A percentile compares a stretch with the other conserved stretches of the same genome.
Conservation (phyloP, 768 basidiomycete species). For the Trametes cingulata region DNA sequence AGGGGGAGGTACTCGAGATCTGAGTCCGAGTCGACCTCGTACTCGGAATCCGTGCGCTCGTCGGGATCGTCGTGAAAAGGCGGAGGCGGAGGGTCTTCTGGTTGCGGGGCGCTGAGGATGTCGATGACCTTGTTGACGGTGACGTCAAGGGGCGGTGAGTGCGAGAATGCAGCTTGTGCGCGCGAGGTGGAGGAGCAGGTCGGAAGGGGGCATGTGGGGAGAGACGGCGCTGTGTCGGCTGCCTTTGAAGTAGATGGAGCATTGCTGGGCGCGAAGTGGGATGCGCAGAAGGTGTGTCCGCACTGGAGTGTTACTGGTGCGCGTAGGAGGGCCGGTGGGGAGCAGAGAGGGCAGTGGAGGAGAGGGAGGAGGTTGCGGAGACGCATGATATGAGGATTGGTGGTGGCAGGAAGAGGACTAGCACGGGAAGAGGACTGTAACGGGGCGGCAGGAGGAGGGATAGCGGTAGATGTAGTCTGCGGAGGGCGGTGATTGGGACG, state of each 20-base stretch:
- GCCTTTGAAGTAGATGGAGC: slow-evolving; percentile 20
- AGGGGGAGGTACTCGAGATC: slow-evolving; percentile 22
- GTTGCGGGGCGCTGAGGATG: slow-evolving; percentile 33
- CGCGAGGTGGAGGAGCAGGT: slow-evolving; percentile 31
- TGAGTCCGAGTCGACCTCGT: slow-evolving; percentile 29
- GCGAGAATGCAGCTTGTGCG: slow-evolving; percentile 14
- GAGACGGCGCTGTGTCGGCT: background rate
- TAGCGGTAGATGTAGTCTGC: slow-evolving; percentile 1
- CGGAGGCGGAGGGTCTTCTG: background rate
- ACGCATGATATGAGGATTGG: slow-evolving; percentile 7
- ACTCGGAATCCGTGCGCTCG: slow-evolving; percentile 32
- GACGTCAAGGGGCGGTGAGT: slow-evolving; percentile 46
- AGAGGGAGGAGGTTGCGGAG: slow-evolving; percentile 37
- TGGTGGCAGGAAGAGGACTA: background rate
- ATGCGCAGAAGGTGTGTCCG: slow-evolving; percentile 78
- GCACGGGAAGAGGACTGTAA: background rate
- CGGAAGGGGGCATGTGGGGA: slow-evolving; percentile 38
- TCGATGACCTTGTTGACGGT: slow-evolving; percentile 55
- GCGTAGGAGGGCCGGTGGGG: slow-evolving; percentile 35
- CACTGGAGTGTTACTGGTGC: slow-evolving; percentile 67
- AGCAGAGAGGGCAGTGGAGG: slow-evolving; percentile 59
- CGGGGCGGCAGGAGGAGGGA: background rate
- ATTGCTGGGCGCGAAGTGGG: slow-evolving; percentile 29
- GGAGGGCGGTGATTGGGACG: background rate
- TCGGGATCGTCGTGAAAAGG: slow-evolving; percentile 19